Evolutionary conservation across 1,139 yeast genomes (phyloP).

Genomic region (Suhomyces bokatorum): DNA sequence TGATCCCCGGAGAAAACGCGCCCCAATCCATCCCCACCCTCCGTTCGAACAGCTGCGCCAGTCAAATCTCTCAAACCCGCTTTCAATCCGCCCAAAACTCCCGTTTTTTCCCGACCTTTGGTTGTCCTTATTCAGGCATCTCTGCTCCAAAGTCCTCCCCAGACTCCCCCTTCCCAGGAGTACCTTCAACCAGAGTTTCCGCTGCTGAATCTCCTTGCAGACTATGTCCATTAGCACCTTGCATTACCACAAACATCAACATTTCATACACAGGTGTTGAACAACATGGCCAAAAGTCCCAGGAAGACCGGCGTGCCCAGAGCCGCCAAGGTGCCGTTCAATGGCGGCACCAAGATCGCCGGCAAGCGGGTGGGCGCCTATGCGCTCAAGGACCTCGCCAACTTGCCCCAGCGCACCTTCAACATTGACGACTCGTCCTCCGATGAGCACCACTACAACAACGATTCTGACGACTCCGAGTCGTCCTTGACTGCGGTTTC

Average conservation of each 20-base stretch:
- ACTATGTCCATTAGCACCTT: constrained; percentile 6
- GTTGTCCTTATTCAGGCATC: not conserved
- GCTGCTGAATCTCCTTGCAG: constrained; percentile 3
- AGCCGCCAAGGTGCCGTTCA: constrained; percentile 10
- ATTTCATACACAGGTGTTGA: constrained; percentile 7
- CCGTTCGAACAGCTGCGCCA: not conserved
- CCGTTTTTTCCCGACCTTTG: not conserved
- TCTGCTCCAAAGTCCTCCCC: not conserved
- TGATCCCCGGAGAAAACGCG: not conserved
- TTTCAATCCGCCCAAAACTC: not conserved
- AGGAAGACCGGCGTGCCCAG: constrained; percentile 20
- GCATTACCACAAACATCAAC: constrained; percentile 11
- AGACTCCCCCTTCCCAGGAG: not conserved
- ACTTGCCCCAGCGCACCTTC: constrained; percentile 34
- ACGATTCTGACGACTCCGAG: constrained; percentile 23
- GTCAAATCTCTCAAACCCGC: not conserved
- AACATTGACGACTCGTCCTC: constrained; percentile 44
- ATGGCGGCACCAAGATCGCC: constrained; percentile 2
- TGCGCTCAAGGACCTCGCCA: constrained; percentile 12
- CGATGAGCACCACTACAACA: constrained; percentile 3
- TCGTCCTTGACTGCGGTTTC: constrained; percentile 47
- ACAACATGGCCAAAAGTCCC: constrained; percentile 34
- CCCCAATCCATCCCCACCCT: not conserved
- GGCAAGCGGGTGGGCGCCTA: constrained; percentile 39
- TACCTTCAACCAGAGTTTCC: not conserved